Base-by-base conservation (phyloP, 805 yeast species). In the Candida nonsorbophila region DNA sequence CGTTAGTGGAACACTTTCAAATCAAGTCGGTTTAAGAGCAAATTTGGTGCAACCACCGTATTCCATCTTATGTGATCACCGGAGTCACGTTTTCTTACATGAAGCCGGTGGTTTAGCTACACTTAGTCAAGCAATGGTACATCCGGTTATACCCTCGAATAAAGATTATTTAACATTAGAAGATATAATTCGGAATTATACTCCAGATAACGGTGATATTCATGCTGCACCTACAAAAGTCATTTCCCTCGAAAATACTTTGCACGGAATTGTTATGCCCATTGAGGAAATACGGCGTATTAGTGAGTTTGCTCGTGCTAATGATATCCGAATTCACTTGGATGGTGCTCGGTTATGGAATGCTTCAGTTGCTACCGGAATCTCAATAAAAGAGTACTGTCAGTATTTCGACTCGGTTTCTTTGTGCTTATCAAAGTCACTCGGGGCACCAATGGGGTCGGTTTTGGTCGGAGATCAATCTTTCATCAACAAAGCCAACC, bases 261-360 rank as follows among this genome's bases (percentile, higher is more conserved):
- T 63, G 30, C 65, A 62, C 39, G 70, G 70, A 3, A 60, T 62
- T 48, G 32, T 63, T 11, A 50, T 51, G 33, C 69, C 70, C 3
- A 24, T 62, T 16, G 67, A 53, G 20, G 69, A 64, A 39, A 59
- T 64, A 32, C 37, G 42, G 29, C 51, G 48, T 28, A 62, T 64
- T 24, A 47, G 66, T 10, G 31, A 36, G 14, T 64, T 60, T 35
- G 57, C 67, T 36, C 45, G 43, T 29, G 41, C 44, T 15, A 48
- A 61, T 32, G 47, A 56, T 32, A 51, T 64, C 10, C 54, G 45
- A 23, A 40, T 64, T 17, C 70, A 64, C 36, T 50, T 62, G 34
- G 69, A 64, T 38, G 69, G 70, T 12, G 70, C 69, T 3, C 46
- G 69, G 24, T 48, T 64, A 29, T 63, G 69, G 69, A 62, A 64